A percentile compares a stretch with the other conserved stretches of the same genome.
Evolutionary conservation across 495 filamentous ascomycete genomes (phyloP).

Genomic region (Cetradonia linearis): DNA sequence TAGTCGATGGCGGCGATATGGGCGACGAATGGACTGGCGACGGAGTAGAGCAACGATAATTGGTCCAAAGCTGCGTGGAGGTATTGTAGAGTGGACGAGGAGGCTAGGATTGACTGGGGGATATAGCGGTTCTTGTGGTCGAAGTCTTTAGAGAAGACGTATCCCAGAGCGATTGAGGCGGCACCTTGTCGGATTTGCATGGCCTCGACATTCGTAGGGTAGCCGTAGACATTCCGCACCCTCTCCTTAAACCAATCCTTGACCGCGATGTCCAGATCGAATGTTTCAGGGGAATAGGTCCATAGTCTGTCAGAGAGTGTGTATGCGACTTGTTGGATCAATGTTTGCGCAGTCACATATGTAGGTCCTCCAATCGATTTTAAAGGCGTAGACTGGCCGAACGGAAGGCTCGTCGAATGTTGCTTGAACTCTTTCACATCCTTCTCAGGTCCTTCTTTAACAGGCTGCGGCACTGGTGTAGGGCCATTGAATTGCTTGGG

Average conservation of each 20-base stretch:
- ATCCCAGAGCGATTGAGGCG: slow-evolving; percentile 84
- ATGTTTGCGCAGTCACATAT: slow-evolving; percentile 80
- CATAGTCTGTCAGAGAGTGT: slow-evolving; percentile 91
- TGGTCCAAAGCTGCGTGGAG: slow-evolving; percentile 82
- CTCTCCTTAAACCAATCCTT: slow-evolving; percentile 58
- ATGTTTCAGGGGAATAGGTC: slow-evolving; percentile 87
- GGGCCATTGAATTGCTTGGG: slow-evolving; percentile 24
- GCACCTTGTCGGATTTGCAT: slow-evolving; percentile 86
- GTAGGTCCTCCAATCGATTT: slow-evolving; percentile 73
- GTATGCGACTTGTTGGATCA: slow-evolving; percentile 94
- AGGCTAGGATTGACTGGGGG: slow-evolving; percentile 80
- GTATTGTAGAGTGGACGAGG: slow-evolving; percentile 66
- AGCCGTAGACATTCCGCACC: slow-evolving; percentile 71
- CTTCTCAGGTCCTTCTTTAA: slow-evolving; percentile 19
- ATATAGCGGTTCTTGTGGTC: slow-evolving; percentile 82
- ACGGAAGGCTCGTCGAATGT: slow-evolving; percentile 48
- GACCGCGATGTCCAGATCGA: slow-evolving; percentile 74
- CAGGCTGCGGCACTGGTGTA: slow-evolving; percentile 17
- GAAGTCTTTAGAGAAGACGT: slow-evolving; percentile 94
- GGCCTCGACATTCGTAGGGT: slow-evolving; percentile 61
- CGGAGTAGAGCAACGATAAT: slow-evolving; percentile 74
- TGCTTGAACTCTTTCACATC: slow-evolving; percentile 23
- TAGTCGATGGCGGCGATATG: slow-evolving; percentile 95
- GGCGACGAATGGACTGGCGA: slow-evolving; percentile 83
- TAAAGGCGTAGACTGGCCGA: slow-evolving; percentile 46